Evolutionary conservation across 2,329 filamentous ascomycete species (phyloP), one percentile per base, ranked within the genome.

Genomic region (Didymella arachidicola): DNA sequence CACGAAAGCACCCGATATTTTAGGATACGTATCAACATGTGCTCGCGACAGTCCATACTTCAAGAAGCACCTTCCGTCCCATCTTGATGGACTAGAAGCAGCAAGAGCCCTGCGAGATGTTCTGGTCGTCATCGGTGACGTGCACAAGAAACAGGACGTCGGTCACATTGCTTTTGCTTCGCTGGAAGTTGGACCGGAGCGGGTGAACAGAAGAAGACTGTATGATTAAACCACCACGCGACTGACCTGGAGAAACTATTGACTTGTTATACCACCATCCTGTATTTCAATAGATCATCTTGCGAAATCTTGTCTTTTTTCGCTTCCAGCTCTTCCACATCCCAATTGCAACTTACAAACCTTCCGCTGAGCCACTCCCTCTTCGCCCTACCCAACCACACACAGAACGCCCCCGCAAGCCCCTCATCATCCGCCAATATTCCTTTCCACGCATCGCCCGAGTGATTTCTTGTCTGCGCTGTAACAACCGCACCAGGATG

Each of bases 401-500:
- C 67, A 11, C 50, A 66, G 3, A 68, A 44, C 4, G 68, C 72
- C 19, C 70, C 72, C 5, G 65, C 64, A 12, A 76, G 56, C 46
- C 62, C 70, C 7, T 66, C 68, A 7, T 69, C 69, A 47, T 74
- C 70, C 2, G 55, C 42, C 39, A 58, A 22, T 2, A 62, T 50
- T 5, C 16, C 52, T 16, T 44, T 43, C 61, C 63, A 62, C 1
- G 41, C 34, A 26, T 53, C 55, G 4, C 61, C 45, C 25, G 50
- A 38, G 53, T 63, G 45, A 1, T 50, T 19, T 30, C 44, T 48
- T 12, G 61, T 63, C 50, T 61, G 59, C 30, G 60, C 55, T 34
- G 63, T 67, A n/a, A 60, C 42, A 8, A 74, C 70, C 19, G 62
- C 67, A 4, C 71, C 72, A 1, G 72, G 72, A 57, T 74, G 72